Evolutionary conservation across 768 basidiomycete species (phyloP), one percentile per base, ranked within the genome.

Genomic region (Lactarius tabidus): DNA sequence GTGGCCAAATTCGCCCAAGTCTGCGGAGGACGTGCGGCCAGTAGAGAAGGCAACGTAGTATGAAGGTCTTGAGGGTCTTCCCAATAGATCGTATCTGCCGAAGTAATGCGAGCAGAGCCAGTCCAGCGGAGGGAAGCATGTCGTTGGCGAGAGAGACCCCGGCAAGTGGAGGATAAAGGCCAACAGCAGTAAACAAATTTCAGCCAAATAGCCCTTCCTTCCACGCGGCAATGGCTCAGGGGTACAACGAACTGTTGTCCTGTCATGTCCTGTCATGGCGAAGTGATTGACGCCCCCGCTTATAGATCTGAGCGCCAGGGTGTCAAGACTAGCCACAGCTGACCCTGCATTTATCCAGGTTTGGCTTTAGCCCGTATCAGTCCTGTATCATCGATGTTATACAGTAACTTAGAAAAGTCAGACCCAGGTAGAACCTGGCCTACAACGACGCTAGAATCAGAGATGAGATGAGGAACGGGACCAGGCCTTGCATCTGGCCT

Each of bases 1-100:
- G 15, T 1, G 39, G 33, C 51, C 64, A 61, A 26, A 58, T 15
- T 23, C 48, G 35, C 65, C 35, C 36, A 20, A 58, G 5, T 7
- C 15, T 28, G 26, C 60, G 60, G 20, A 66, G 36, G 26, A 35
- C 12, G 10, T 43, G 38, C 0, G 56, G 51, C 60, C 45, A 43
- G 35, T 53, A 23, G 33, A 62, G 48, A 4, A 66, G 20, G 26
- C 39, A 57, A 7, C 48, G 60, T 23, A 62, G 35, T 35, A 62
- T 17, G 36, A 65, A 45, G 26, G 65, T 29, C 26, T 52, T 66
- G 38, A 62, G 39, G 2, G 5, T 33, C 31, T 33, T 26, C 3
- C 41, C 26, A 7, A 62, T 51, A 26, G n/a, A 62, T 45, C 51
- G 26, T 20, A 58, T 26, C 31, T 12, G 2, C 31, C 15, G 48